Conservation (phyloP, 192 early-diverging fungal species). For the Funneliformis mosseae region DNA sequence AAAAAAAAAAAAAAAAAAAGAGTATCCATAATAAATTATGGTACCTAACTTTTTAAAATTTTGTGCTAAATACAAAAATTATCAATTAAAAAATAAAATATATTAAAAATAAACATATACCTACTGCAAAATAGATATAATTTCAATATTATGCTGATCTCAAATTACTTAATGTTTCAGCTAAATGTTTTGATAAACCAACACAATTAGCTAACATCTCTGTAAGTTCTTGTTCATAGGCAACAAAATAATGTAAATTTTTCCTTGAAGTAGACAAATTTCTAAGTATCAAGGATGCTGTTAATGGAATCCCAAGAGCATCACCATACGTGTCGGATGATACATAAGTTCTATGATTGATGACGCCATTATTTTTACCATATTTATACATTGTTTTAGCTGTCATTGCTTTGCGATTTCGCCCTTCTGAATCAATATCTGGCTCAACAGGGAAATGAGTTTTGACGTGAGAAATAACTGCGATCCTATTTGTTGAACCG, state of each 20-base stretch:
- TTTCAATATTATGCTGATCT: neutral
- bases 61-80: too few species aligned
- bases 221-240: constrained; percentile 55
- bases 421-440: constrained; percentile 37
- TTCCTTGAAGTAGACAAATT: constrained; percentile 52
- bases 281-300: constrained; percentile 56
- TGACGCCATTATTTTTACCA: constrained; percentile 34
- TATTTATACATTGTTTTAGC: constrained; percentile 38
- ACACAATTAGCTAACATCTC: constrained; percentile 48
- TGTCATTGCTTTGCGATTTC: constrained; percentile 25
- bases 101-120: too few species aligned
- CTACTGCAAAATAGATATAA: too few species aligned
- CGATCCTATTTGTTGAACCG: constrained; percentile 37
- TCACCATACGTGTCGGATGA: constrained; percentile 40
- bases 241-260: constrained; percentile 48
- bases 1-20: too few species aligned
- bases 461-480: constrained; percentile 51
- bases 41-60: too few species aligned
- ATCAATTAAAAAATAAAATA: too few species aligned
- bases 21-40: too few species aligned
- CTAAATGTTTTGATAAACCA: constrained; percentile 28
- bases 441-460: constrained; percentile 54
- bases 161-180: constrained; percentile 32
- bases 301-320: constrained; percentile 55
- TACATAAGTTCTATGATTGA: constrained; percentile 46